Percentiles rank a stretch among this genome's conserved stretches.
phyloP scores from a whole-genome alignment of 805 yeast species.

The Ogataea pini region DNA sequence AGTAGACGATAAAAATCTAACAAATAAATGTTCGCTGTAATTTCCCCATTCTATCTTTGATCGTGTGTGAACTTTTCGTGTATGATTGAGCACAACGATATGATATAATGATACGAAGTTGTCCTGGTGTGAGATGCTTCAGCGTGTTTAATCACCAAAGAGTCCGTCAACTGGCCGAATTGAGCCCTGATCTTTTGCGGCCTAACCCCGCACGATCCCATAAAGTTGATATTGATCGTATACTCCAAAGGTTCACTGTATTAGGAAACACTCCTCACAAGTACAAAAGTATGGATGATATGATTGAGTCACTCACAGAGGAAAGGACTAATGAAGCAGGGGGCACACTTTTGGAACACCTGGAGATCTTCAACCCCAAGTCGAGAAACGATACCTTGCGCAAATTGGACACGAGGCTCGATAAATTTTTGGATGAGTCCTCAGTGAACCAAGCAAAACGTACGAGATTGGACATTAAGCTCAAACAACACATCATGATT shows the following conservation, averaged over 20 bases:
- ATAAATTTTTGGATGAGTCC: neutral
- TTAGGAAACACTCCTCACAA: neutral
- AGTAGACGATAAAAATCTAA: neutral
- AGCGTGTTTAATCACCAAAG: neutral
- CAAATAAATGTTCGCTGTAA: slow-evolving; percentile 1
- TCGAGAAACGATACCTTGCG: too few species aligned
- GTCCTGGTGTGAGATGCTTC: neutral
- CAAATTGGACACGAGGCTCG: neutral
- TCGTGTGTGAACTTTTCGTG: too few species aligned
- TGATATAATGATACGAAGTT: neutral
- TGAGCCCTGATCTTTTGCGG: neutral
- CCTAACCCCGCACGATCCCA: neutral
- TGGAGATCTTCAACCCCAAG: neutral
- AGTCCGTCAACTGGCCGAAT: neutral
- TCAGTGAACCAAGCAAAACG: neutral
- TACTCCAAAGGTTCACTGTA: neutral
- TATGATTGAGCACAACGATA: neutral
- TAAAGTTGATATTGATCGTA: neutral
- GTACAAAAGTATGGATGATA: neutral
- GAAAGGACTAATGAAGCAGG: neutral
- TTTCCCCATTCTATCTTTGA: too few species aligned
- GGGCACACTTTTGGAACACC: neutral
- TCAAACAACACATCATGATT: slow-evolving; percentile 6
- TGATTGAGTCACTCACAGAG: neutral
- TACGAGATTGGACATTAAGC: slow-evolving; percentile 4